Conservation (phyloP, 2,329 filamentous ascomycete species). For the Botrytis elliptica region DNA sequence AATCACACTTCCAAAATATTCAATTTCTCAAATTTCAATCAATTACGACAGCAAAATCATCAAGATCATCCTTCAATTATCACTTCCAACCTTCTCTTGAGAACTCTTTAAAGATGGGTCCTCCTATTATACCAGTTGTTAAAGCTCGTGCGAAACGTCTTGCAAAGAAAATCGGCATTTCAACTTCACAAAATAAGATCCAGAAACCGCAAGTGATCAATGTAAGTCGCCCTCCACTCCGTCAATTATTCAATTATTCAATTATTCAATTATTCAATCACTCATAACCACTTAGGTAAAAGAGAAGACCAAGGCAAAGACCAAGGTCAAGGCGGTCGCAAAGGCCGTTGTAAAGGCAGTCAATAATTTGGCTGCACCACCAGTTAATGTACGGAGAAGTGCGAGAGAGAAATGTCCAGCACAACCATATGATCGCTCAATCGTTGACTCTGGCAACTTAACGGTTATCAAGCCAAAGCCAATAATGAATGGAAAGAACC, state of each 20-base stretch:
- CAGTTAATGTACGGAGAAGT: conserved; percentile 7
- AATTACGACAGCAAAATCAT: neutral
- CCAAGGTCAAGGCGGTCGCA: neutral
- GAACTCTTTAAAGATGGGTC: neutral
- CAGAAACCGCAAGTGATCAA: neutral
- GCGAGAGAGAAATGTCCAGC: neutral
- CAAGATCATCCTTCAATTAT: neutral
- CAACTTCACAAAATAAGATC: neutral
- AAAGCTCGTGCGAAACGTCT: neutral
- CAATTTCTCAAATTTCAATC: neutral
- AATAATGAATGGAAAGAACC: neutral
- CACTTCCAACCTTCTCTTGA: neutral
- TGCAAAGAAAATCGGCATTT: neutral
- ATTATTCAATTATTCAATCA: neutral
- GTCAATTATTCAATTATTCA: neutral
- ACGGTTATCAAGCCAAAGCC: neutral
- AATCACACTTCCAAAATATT: conserved; percentile 3
- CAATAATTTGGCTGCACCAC: neutral
- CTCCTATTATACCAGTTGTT: neutral
- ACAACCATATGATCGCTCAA: neutral
- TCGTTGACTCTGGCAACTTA: neutral
- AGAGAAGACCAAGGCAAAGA: neutral
- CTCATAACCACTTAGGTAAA: neutral
- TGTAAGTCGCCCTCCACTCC: neutral
- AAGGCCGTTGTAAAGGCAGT: neutral